A percentile compares a stretch with the other conserved stretches of the same genome.
phyloP scores from a whole-genome alignment of 148 eudicot species.

The Suaeda aralocaspica region DNA sequence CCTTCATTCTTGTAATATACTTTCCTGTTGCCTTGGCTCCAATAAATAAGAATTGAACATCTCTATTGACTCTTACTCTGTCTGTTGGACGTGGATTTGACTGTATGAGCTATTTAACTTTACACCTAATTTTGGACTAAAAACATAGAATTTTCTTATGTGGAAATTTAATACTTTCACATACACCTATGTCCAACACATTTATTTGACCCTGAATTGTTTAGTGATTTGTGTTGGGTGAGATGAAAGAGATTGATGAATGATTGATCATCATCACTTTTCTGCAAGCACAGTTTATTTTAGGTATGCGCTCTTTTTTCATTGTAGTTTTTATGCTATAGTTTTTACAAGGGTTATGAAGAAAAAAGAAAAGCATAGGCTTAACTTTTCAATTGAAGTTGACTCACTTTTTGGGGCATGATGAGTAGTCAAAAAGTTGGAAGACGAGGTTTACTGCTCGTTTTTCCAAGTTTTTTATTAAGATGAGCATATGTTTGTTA shows the following conservation, averaged over 20 bases:
- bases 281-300: background rate
- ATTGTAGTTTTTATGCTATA: background rate
- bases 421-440: background rate
- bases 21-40: too few species aligned
- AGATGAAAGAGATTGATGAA: background rate
- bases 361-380: background rate
- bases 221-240: background rate
- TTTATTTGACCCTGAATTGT: background rate
- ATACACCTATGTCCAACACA: background rate
- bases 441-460: background rate
- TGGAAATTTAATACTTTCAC: background rate
- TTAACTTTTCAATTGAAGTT: background rate
- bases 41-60: too few species aligned
- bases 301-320: background rate
- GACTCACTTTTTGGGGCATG: background rate
- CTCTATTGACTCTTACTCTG: too few species aligned
- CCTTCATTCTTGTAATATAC: too few species aligned
- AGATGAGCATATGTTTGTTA: background rate
- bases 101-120: background rate
- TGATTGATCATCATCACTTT: background rate
- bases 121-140: background rate
- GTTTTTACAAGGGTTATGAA: background rate
- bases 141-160: background rate
- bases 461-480: background rate
- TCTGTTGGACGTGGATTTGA: background rate